A percentile compares a stretch with the other conserved stretches of the same genome.
phyloP scores from a whole-genome alignment of 495 filamentous ascomycete species.

The Mytilinidion resinicola region DNA sequence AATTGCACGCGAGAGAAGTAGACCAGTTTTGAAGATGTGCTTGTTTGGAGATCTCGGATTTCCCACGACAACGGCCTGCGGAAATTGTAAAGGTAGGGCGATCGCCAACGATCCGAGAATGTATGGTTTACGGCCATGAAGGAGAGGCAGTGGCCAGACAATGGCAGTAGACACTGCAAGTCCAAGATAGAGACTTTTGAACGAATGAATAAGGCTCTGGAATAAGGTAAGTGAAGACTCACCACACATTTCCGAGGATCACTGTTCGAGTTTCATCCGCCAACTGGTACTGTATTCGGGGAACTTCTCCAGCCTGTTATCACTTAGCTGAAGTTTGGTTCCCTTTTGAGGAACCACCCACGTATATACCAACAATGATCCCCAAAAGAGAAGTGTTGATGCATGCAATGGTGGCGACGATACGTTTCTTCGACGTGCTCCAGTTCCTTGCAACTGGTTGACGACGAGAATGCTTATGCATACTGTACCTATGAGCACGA shows the following conservation, averaged over 20 bases:
- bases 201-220: background rate
- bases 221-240: constrained; percentile 12
- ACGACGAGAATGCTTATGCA: constrained; percentile 23
- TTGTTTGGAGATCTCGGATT: constrained; percentile 49
- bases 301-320: constrained; percentile 55
- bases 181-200: constrained; percentile 52
- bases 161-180: constrained; percentile 60
- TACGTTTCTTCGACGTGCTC: constrained; percentile 57
- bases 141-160: constrained; percentile 67
- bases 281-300: constrained; percentile 67
- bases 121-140: constrained; percentile 73
- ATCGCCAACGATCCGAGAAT: constrained; percentile 56
- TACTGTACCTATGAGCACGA: constrained; percentile 17
- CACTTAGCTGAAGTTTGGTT: constrained; percentile 5
- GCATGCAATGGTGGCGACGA: constrained; percentile 61
- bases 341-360: constrained; percentile 17
- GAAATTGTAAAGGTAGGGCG: constrained; percentile 67
- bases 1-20: constrained; percentile 55
- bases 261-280: constrained; percentile 57
- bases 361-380: constrained; percentile 65
- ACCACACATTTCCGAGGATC: constrained; percentile 65
- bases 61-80: constrained; percentile 60
- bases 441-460: constrained; percentile 55
- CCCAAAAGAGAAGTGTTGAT: constrained; percentile 62
- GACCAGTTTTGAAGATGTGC: constrained; percentile 49